These are phyloP conservation scores for Boechera stricta DNA, from an alignment of 345 rosid genomes.

Conservation along the genomic window DNA sequence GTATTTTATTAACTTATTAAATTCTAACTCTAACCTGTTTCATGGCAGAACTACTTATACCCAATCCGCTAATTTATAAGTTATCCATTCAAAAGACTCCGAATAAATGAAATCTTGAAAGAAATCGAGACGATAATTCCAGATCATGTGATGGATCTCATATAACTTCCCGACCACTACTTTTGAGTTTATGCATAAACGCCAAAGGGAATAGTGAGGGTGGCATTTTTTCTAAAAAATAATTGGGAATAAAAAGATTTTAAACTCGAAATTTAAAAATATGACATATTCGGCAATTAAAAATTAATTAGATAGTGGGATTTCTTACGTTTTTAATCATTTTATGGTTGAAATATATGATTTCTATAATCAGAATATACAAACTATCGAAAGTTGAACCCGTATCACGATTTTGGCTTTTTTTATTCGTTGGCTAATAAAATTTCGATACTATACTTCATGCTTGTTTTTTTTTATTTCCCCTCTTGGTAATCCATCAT, in stretches of 20 bases:
- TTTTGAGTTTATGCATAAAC: constrained; percentile 21
- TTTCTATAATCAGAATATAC: constrained; percentile 22
- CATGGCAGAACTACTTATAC: neutral
- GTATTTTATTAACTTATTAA: neutral
- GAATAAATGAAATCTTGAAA: constrained; percentile 11
- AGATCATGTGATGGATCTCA: constrained; percentile 25
- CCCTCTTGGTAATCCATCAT: neutral
- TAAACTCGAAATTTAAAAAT: neutral
- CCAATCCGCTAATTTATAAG: neutral
- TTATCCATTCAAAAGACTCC: constrained; percentile 12
- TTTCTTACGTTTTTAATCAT: constrained; percentile 28
- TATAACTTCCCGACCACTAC: constrained; percentile 46
- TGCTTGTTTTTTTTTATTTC: neutral
- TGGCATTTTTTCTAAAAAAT: constrained; percentile 14
- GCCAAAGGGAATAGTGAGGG: constrained; percentile 36
- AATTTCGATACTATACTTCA: neutral
- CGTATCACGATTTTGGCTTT: constrained; percentile 33
- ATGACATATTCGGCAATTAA: constrained; percentile 31
- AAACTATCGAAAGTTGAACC: constrained; percentile 35
- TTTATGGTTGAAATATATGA: constrained; percentile 28
- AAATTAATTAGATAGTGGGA: constrained; percentile 32
- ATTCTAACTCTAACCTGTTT: neutral
- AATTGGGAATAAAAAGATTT: neutral
- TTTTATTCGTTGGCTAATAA: constrained; percentile 27
- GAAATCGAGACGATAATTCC: constrained; percentile 18